A percentile compares a stretch with the other conserved stretches of the same genome.
Evolutionary conservation across 208 protist genomes (phyloP).

Genomic region (Leishmania gerbilli): DNA sequence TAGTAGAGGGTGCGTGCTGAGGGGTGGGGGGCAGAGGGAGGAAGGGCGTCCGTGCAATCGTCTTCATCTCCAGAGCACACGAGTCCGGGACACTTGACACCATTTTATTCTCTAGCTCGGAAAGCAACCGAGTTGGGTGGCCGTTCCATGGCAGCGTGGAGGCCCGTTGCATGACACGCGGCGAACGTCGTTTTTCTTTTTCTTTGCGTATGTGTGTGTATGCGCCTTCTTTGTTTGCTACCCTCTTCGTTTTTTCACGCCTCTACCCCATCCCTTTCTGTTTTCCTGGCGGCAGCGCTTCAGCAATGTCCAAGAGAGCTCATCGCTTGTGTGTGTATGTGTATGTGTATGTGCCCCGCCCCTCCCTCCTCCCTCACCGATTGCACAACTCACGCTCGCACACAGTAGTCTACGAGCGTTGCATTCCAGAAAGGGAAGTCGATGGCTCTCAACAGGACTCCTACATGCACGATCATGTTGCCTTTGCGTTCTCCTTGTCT

Average conservation of each 20-base stretch:
- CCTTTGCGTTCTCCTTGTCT: too few relatives aligned
- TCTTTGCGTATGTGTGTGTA: not conserved
- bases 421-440: not conserved
- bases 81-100: constrained; percentile 18
- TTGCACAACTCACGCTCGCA: not conserved
- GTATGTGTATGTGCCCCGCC: not conserved
- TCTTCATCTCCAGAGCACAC: not conserved
- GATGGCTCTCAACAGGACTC: not conserved
- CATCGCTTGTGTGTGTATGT: not conserved
- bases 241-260: not conserved
- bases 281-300: not conserved
- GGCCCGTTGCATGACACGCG: not conserved
- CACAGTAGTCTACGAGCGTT: not conserved
- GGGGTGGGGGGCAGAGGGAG: not conserved
- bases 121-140: not conserved
- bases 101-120: constrained; percentile 10
- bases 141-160: not conserved
- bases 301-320: not conserved
- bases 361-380: not conserved
- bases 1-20: not conserved
- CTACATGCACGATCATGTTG: not conserved
- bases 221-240: not conserved
- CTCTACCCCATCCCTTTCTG: not conserved
- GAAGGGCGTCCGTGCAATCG: not conserved
- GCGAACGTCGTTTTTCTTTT: not conserved